Evolutionary conservation across 805 yeast species (phyloP).

Genomic region (Metschnikowia matae): DNA sequence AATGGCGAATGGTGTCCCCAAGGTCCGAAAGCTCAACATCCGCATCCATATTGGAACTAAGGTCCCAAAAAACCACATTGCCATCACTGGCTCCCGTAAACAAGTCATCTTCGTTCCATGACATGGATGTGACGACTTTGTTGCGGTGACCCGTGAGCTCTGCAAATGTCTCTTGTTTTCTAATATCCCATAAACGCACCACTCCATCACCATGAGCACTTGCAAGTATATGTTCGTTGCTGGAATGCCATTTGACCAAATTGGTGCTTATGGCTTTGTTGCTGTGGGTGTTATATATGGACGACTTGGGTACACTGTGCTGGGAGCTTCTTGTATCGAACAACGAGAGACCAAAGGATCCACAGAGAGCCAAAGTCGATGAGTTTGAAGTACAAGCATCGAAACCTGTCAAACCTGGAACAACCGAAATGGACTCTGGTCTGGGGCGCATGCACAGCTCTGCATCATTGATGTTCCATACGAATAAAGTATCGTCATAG

Average conservation of each 20-base stretch:
- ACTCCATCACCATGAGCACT: constrained; percentile 56
- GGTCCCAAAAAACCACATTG: constrained; percentile 63
- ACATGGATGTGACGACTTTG: constrained; percentile 46
- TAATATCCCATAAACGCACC: constrained; percentile 71
- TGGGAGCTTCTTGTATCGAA: constrained; percentile 60
- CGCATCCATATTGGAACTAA: constrained; percentile 25
- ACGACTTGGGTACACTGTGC: constrained; percentile 30
- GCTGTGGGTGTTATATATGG: constrained; percentile 7
- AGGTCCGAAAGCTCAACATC: constrained; percentile 12
- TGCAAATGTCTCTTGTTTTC: constrained; percentile 54
- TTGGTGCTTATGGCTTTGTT: constrained; percentile 29
- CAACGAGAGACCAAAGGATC: constrained; percentile 69
- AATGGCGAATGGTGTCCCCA: constrained; percentile 19
- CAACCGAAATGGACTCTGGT: constrained; percentile 53
- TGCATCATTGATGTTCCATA: constrained; percentile 69
- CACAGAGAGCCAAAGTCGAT: constrained; percentile 54
- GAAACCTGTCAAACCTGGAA: constrained; percentile 48
- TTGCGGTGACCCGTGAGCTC: constrained; percentile 54
- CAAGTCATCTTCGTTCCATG: constrained; percentile 56
- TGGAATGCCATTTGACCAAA: constrained; percentile 59
- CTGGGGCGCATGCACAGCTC: constrained; percentile 34
- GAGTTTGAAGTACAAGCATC: constrained; percentile 25
- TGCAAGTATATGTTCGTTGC: constrained; percentile 58
- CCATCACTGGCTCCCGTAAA: constrained; percentile 65
- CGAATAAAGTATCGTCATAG: constrained; percentile 65